Percentiles rank a stretch among this genome's conserved stretches.
Conservation (phyloP, 2,329 filamentous ascomycete genomes). For the Aspergillus glaucus region DNA sequence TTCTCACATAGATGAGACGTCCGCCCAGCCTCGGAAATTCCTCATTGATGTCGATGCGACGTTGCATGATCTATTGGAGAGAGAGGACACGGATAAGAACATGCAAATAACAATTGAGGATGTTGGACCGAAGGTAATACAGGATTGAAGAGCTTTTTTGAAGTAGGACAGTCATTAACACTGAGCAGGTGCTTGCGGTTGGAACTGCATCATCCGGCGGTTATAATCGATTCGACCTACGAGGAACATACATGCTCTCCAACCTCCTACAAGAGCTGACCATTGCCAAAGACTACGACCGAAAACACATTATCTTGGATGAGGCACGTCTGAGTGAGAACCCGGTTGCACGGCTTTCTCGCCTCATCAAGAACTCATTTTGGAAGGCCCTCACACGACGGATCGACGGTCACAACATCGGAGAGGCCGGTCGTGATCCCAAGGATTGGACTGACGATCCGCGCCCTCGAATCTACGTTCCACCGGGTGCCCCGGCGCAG, state of each 20-base stretch:
- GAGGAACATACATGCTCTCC: constrained; percentile 94
- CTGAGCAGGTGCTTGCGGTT: constrained; percentile 66
- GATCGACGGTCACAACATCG: constrained; percentile 76
- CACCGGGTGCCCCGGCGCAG: constrained; percentile 76
- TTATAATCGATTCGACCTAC: constrained; percentile 80
- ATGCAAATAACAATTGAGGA: constrained; percentile 98
- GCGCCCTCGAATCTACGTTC: constrained; percentile 85
- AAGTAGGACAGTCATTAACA: constrained; percentile 17
- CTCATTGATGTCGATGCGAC: constrained; percentile 82
- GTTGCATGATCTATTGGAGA: constrained; percentile 67
- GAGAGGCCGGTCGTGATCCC: constrained; percentile 77
- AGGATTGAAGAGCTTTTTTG: not conserved
- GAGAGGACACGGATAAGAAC: constrained; percentile 90
- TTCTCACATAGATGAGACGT: constrained; percentile 59
- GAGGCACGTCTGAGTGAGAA: constrained; percentile 91
- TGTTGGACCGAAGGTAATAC: constrained; percentile 71
- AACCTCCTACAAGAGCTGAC: constrained; percentile 94
- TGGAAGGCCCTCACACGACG: constrained; percentile 86
- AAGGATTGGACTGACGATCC: constrained; percentile 95
- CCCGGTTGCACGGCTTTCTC: constrained; percentile 77
- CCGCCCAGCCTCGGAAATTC: constrained; percentile 67
- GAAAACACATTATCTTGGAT: constrained; percentile 83
- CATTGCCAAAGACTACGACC: constrained; percentile 82
- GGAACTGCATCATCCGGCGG: constrained; percentile 82
- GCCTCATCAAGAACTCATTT: constrained; percentile 82